Conservation (phyloP, 345 rosid genomes). For the Balakata baccata region DNA sequence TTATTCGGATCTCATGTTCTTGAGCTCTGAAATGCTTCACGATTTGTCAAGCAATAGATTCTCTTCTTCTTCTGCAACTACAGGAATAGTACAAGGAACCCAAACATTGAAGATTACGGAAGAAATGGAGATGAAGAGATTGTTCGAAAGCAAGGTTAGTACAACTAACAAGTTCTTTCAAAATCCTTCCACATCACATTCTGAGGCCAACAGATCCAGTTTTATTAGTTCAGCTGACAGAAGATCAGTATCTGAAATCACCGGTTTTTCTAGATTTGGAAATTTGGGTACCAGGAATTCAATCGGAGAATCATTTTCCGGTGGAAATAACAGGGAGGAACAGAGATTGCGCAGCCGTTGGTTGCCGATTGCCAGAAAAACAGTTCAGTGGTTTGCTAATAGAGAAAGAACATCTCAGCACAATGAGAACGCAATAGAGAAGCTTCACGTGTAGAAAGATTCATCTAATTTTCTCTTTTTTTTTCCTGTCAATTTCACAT, state of each 20-base stretch:
- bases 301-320: constrained; percentile 16
- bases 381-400: constrained; percentile 72
- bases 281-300: constrained; percentile 24
- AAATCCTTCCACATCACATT: constrained; percentile 29
- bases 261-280: constrained; percentile 52
- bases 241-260: constrained; percentile 77
- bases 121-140: constrained; percentile 63
- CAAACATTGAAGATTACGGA: constrained; percentile 45
- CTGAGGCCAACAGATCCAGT: constrained; percentile 25
- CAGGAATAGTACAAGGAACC: constrained; percentile 18
- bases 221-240: constrained; percentile 36
- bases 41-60: constrained; percentile 54
- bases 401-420: constrained; percentile 48
- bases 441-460: constrained; percentile 35
- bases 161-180: constrained; percentile 25
- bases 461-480: neutral
- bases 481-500: neutral
- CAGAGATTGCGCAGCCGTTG: constrained; percentile 51
- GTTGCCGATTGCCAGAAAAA: constrained; percentile 74
- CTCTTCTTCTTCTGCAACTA: constrained; percentile 9
- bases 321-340: constrained; percentile 26
- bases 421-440: constrained; percentile 20
- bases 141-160: constrained; percentile 44
- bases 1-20: constrained; percentile 69
- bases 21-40: constrained; percentile 69